Base-by-base conservation (phyloP, 257 asterid species). In the Euphrasia confusa region DNA sequence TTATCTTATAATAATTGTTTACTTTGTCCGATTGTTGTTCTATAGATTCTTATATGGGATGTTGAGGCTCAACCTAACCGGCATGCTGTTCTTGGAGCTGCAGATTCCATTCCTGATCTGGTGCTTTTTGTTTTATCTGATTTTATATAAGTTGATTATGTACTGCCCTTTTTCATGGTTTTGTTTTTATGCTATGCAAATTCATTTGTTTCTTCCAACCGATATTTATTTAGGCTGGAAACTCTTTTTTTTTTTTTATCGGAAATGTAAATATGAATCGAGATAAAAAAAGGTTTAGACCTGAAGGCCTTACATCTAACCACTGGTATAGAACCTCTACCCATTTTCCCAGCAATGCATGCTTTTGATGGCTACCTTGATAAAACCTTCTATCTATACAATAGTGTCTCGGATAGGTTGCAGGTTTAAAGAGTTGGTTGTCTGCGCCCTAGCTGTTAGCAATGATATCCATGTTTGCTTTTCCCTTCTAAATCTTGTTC, bases 21-120 rank as follows among this genome's bases (percentile, higher is more conserved):
- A 33, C 57, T 21, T 66, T 50, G 54, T 63, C 69, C 67, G 53
- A 10, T 47, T 54, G 33, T 57, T 68, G 15, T 61, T 52, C 13
- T 45, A 50, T 57, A 93, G 97, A 94, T 93, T 74, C 95, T 93
- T 62, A 93, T 93, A 54, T 93, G 99, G 99, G 99, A 93, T 70
- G 81, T 93, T 69, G 97, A 93, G 77, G 69, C 99, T 24, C 99
- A 89, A 69, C 99, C 99, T 53, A 87, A 93, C 69, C 79, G 94
- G 58, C 95, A 93, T 60, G 99, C 96, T 64, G 79, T 84, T 53
- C 79, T 76, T 64, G 99, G 99, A 71, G 95, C 95, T 65, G 71
- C 80, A 5, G 94, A 88, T 65, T 93, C 99, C 33, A 82, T 75
- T 65, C 99, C 99, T 58, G 97, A 93, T 81, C 74, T 93, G 97